Base-by-base conservation (phyloP, 495 filamentous ascomycete species). In the Saxophila tyrrhenica region DNA sequence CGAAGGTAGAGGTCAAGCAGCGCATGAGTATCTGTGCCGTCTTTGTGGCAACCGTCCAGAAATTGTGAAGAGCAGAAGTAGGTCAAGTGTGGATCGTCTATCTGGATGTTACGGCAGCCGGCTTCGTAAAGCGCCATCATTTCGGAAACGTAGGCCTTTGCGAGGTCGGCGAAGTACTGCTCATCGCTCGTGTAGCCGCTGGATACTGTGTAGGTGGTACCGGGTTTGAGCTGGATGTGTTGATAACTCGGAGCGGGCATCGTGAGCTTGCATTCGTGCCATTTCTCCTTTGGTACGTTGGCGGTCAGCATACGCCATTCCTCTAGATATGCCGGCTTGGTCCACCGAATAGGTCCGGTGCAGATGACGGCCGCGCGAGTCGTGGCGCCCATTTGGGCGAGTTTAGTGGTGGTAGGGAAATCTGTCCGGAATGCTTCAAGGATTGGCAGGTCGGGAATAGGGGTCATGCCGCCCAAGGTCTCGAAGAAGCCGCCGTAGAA, bases 401-500 rank as follows among this genome's bases (percentile, higher is more conserved):
- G 39, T 2, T 25, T 42, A 5, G 38, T 51, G 13, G 54, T 56
- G 35, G 54, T 56, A 1, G 54, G 54, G 39, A 56, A 56, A 24
- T 51, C 35, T 16, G 54, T 56, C 7, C 54, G 46, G 68, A 90
- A 82, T 9, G 48, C 48, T 17, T 35, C 25, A 20, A 25, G 48
- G 17, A 51, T 51, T 3, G 48, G 48, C 20, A 51, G 25, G 17
- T 51, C 25, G 5, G 48, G 22, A 3, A 32, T 39, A 23, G 48
- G 23, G 61, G 65, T 46, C 55, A 59, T 46, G 32, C 79, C 84
- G 29, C 83, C 80, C 48, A 90, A 79, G 8, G 35, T 56, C 19
- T 56, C 54, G 79, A 22, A 84, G 80, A 73, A 85, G 88, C 72
- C 89, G 85, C 85, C 86, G 75, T 78, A 82, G 70, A 81, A 79